Percentiles rank a stretch among this genome's conserved stretches.
These are phyloP conservation scores for Penicillium simplicissimum DNA, from an alignment of 495 filamentous ascomycete species.

Conservation along the genomic window DNA sequence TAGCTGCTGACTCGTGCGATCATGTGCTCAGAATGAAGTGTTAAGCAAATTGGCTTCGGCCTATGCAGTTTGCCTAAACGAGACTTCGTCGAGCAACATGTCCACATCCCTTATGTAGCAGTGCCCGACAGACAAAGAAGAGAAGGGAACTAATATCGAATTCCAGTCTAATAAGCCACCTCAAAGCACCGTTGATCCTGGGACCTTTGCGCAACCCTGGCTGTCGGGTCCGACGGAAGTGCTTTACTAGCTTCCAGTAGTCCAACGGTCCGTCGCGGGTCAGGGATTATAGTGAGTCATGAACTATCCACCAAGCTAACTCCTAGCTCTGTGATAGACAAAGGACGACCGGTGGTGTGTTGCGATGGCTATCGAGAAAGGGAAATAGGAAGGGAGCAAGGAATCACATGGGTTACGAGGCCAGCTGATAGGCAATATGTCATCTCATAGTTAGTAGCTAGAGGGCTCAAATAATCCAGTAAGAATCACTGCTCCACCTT, in stretches of 20 bases:
- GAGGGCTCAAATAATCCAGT: not conserved
- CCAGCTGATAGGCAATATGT: not conserved
- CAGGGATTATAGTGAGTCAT: not conserved
- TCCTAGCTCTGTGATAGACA: not conserved
- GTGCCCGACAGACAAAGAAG: not conserved
- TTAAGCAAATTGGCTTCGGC: not conserved
- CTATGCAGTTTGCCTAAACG: not conserved
- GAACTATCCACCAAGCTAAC: no score
- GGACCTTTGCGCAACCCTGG: not conserved
- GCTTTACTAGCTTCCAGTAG: not conserved
- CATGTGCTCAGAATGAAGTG: not conserved
- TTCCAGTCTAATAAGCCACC: not conserved
- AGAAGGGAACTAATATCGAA: not conserved
- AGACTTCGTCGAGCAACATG: not conserved
- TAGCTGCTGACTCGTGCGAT: not conserved
- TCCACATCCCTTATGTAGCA: not conserved
- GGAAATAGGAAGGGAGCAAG: not conserved
- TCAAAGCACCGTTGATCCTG: not conserved
- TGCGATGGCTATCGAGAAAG: not conserved
- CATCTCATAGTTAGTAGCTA: not conserved
- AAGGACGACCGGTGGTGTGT: not conserved
- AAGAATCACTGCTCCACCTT: not conserved
- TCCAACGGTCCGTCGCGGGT: not conserved
- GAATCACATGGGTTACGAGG: not conserved
- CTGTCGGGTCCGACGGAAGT: not conserved